These are phyloP conservation scores for Leishmania gerbilli DNA, from an alignment of 208 protist species.

Conservation along the genomic window DNA sequence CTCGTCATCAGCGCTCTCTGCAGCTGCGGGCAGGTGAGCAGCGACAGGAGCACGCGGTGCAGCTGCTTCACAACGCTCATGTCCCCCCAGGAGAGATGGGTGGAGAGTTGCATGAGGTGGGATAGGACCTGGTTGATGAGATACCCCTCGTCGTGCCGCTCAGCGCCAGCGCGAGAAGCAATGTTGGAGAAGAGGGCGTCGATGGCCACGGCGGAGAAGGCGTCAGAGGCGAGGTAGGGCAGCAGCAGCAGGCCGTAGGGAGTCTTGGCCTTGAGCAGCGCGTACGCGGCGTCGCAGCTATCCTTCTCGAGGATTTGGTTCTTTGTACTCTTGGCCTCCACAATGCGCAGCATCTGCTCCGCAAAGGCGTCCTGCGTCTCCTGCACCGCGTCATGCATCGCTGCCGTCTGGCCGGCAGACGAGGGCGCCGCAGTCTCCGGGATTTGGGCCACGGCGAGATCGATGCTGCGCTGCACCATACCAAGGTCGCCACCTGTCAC, in stretches of 20 bases:
- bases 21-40: conserved; percentile 45
- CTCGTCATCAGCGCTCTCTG: conserved; percentile 53
- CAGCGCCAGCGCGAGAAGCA: conserved; percentile 27
- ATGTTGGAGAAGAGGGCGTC: conserved; percentile 77
- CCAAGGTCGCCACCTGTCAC: conserved; percentile 55
- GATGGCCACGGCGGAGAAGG: conserved; percentile 48
- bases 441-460: conserved; percentile 36
- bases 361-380: conserved; percentile 42
- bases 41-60: conserved; percentile 45
- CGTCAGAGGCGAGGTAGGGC: conserved; percentile 79
- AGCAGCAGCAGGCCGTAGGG: conserved; percentile 62
- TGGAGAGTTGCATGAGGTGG: conserved; percentile 60
- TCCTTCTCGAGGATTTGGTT: conserved; percentile 45
- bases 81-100: conserved; percentile 50
- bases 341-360: conserved; percentile 58
- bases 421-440: conserved; percentile 1
- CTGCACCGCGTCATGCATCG: background rate
- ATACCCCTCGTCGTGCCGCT: conserved; percentile 35
- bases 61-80: conserved; percentile 44
- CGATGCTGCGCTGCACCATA: conserved; percentile 59
- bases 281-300: conserved; percentile 45
- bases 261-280: conserved; percentile 34
- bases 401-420: background rate
- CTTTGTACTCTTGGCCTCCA: conserved; percentile 35
- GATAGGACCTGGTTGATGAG: conserved; percentile 75